phyloP scores from a whole-genome alignment of 2,329 filamentous ascomycete genomes.

The Penicillium sp. region DNA sequence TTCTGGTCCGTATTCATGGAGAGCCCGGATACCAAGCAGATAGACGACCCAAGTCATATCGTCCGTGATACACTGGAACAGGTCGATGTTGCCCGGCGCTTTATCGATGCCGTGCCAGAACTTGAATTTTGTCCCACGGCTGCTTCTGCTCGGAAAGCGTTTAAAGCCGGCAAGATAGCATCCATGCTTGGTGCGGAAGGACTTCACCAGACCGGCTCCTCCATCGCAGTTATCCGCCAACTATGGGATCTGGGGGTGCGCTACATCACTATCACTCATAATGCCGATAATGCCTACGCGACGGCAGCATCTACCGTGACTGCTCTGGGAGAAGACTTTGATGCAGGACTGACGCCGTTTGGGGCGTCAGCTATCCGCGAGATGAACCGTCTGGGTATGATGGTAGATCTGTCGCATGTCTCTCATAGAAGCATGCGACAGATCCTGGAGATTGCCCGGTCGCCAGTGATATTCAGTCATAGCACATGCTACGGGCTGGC shows the following conservation, averaged over 20 bases:
- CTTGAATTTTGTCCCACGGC: conserved; percentile 15
- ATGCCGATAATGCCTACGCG: conserved; percentile 20
- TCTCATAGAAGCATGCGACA: background rate
- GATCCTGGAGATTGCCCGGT: background rate
- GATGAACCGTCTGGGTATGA: conserved; percentile 13
- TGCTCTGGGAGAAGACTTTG: conserved; percentile 8
- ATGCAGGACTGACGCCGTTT: background rate
- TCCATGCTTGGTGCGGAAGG: conserved; percentile 13
- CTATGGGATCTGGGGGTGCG: conserved; percentile 22
- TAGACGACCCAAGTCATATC: conserved; percentile 18
- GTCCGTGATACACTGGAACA: conserved; percentile 27
- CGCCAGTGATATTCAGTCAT: background rate
- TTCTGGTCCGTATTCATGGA: conserved; percentile 32
- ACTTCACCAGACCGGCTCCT: conserved; percentile 18
- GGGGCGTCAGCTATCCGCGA: background rate
- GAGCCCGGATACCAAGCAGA: conserved; percentile 17
- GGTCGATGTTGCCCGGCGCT: conserved; percentile 22
- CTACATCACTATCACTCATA: conserved; percentile 25
- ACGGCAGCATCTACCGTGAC: conserved; percentile 4
- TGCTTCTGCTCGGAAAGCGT: background rate
- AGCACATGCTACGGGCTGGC: background rate
- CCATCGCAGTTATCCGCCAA: conserved; percentile 19
- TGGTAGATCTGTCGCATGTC: conserved; percentile 2
- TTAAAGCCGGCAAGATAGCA: background rate
- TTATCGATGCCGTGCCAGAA: conserved; percentile 15